Evolutionary conservation across 768 basidiomycete genomes (phyloP).

Genomic region (Mycena filopes): DNA sequence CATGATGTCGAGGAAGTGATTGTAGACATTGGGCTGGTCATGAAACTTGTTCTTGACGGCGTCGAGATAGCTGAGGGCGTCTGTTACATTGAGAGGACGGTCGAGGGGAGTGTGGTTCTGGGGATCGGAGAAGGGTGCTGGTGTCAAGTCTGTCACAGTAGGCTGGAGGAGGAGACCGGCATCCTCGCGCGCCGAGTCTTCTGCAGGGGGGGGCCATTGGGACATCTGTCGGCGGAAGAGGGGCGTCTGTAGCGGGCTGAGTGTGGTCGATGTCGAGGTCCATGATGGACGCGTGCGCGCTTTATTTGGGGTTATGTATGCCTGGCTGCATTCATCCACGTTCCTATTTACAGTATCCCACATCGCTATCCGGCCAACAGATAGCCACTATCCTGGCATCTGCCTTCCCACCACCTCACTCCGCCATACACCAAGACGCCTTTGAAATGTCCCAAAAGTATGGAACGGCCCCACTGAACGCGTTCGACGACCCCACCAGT

Average conservation of each 20-base stretch:
- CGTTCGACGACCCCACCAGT: conserved; percentile 42
- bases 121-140: conserved; percentile 37
- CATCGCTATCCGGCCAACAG: conserved; percentile 17
- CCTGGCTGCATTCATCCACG: too few species aligned
- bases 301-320: too few species aligned
- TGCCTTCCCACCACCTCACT: conserved; percentile 23
- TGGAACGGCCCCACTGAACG: conserved; percentile 59
- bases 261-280: background rate
- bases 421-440: conserved; percentile 19
- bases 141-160: conserved; percentile 1
- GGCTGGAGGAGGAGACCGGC: conserved; percentile 26
- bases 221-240: background rate
- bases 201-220: background rate
- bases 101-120: conserved; percentile 45
- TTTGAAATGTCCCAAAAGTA: conserved; percentile 80
- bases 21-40: conserved; percentile 95
- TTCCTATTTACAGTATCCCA: conserved; percentile 26
- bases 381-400: conserved; percentile 26
- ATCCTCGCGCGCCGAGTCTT: conserved; percentile 25
- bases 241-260: background rate
- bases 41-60: conserved; percentile 92
- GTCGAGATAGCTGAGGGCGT: conserved; percentile 92
- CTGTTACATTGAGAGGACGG: conserved; percentile 92
- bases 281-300: conserved; percentile 3
- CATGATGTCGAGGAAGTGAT: conserved; percentile 96